A percentile compares a stretch with the other conserved stretches of the same genome.
Conservation (phyloP, 441 rosid genomes). For the Populus hybrid region DNA sequence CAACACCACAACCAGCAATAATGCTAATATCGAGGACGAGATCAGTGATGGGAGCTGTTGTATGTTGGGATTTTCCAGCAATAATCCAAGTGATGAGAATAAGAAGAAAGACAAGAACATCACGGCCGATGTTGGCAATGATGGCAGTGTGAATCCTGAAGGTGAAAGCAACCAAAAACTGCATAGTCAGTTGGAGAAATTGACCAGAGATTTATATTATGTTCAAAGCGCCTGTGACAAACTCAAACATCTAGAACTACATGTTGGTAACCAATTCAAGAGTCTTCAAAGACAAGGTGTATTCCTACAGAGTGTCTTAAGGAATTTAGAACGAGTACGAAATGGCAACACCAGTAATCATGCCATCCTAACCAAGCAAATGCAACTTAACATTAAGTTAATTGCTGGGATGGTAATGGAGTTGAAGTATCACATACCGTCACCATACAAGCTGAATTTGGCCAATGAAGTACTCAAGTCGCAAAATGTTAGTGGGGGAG, state of each 20-base stretch:
- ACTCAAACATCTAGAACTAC: constrained; percentile 1
- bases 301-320: neutral
- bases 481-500: constrained; percentile 1
- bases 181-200: neutral
- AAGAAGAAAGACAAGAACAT: neutral
- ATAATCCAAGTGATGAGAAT: neutral
- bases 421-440: constrained; percentile 32
- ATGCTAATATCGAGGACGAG: neutral
- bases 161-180: neutral
- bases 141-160: neutral
- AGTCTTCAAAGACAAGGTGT: neutral
- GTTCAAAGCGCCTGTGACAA: constrained; percentile 2
- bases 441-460: constrained; percentile 19
- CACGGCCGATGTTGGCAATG: neutral
- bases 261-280: constrained; percentile 1
- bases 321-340: neutral
- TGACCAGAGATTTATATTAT: constrained; percentile 6
- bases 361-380: neutral
- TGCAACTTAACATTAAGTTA: constrained; percentile 18
- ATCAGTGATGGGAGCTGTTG: neutral
- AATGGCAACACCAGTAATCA: neutral
- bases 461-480: neutral
- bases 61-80: neutral
- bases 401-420: constrained; percentile 32
- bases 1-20: neutral